A percentile compares a stretch with the other conserved stretches of the same genome.
phyloP scores from a whole-genome alignment of 306 rosid genomes.

The Leucaena leucocephala region DNA sequence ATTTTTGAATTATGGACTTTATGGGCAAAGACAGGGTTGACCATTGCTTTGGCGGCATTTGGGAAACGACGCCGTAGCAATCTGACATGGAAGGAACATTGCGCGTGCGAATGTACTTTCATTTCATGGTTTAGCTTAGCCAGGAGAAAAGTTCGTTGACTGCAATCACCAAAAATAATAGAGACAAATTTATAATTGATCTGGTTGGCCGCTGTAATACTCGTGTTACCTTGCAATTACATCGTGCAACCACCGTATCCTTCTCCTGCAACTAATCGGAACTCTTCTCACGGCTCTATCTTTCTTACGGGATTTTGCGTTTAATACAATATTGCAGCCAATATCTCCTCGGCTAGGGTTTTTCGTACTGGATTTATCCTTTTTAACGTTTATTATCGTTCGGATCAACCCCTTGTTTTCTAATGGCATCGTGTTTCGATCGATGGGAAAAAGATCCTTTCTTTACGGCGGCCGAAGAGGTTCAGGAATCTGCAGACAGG shows the following conservation, averaged over 20 bases:
- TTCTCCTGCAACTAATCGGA: constrained; percentile 23
- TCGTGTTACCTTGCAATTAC: constrained; percentile 20
- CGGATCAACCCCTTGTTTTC: constrained; percentile 20
- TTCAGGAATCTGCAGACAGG: constrained; percentile 98
- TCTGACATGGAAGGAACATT: background rate
- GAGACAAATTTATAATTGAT: constrained; percentile 1
- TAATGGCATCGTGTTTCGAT: constrained; percentile 88
- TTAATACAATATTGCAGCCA: background rate
- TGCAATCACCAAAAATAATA: constrained; percentile 30
- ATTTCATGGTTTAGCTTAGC: background rate
- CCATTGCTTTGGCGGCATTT: background rate
- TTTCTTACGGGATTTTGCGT: background rate
- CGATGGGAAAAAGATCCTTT: constrained; percentile 99
- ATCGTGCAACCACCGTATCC: constrained; percentile 17
- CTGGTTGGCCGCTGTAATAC: background rate
- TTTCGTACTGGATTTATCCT: background rate
- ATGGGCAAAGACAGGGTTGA: background rate
- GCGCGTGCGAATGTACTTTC: constrained; percentile 11
- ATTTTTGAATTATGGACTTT: background rate
- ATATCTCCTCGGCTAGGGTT: constrained; percentile 37
- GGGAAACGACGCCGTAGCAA: constrained; percentile 38
- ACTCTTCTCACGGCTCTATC: background rate
- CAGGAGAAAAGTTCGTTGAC: constrained; percentile 34
- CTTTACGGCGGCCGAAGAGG: constrained; percentile 91
- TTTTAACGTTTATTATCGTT: background rate